Conservation (phyloP, 1,284 basidiomycete genomes). For the Anthracocystis setariae region DNA sequence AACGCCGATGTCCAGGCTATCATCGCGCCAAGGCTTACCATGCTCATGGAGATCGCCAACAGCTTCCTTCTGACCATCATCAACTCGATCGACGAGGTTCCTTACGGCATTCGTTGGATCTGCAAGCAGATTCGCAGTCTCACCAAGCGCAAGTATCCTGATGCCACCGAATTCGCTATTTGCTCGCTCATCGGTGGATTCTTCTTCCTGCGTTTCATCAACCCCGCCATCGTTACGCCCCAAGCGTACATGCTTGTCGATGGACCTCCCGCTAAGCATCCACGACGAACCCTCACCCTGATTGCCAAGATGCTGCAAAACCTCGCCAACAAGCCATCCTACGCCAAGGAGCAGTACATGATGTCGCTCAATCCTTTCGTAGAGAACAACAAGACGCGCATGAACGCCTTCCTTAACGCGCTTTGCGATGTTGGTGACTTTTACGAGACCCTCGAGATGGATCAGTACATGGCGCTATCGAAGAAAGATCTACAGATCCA, state of each 20-base stretch:
- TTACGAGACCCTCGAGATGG: slow-evolving; percentile 99
- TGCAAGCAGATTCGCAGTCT: slow-evolving; percentile 98
- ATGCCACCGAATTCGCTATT: slow-evolving; percentile 95
- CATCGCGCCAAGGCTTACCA: slow-evolving; percentile 91
- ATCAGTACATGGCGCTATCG: slow-evolving; percentile 99
- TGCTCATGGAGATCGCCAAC: slow-evolving; percentile 99
- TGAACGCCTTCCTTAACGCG: slow-evolving; percentile 95
- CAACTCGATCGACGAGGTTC: slow-evolving; percentile 94
- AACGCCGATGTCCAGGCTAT: slow-evolving; percentile 96
- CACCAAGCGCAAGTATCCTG: slow-evolving; percentile 97
- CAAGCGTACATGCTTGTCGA: slow-evolving; percentile 99
- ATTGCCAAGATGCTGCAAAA: slow-evolving; percentile 99
- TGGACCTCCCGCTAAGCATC: slow-evolving; percentile 94
- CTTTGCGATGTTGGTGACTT: slow-evolving; percentile 99
- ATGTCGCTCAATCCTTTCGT: slow-evolving; percentile 97
- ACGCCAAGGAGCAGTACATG: slow-evolving; percentile 98
- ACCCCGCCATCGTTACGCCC: slow-evolving; percentile 99
- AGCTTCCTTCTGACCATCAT: slow-evolving; percentile 97
- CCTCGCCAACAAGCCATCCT: slow-evolving; percentile 97
- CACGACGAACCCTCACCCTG: slow-evolving; percentile 91
- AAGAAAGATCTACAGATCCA: slow-evolving; percentile 98
- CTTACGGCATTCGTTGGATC: slow-evolving; percentile 99
- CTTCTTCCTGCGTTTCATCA: slow-evolving; percentile 99
- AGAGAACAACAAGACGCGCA: slow-evolving; percentile 95
- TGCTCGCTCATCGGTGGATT: slow-evolving; percentile 98